A percentile compares a stretch with the other conserved stretches of the same genome.
Evolutionary conservation across 2,329 filamentous ascomycete genomes (phyloP).

Genomic region (Apiospora kogelbergensis): DNA sequence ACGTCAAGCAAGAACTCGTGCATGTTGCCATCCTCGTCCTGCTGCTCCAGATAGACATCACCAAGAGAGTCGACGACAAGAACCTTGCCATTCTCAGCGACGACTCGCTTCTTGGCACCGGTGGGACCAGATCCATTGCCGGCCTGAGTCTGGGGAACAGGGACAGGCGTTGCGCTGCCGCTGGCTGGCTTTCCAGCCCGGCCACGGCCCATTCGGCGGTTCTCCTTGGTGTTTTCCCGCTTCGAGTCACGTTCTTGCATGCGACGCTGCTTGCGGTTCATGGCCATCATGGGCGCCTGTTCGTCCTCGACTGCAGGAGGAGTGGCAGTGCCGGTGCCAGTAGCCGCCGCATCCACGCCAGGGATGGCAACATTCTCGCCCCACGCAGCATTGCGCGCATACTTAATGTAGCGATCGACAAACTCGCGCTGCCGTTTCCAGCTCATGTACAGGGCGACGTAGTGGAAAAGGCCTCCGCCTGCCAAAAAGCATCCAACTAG

Average conservation of each 20-base stretch:
- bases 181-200: constrained; percentile 38
- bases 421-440: constrained; percentile 92
- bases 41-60: constrained; percentile 92
- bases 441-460: constrained; percentile 78
- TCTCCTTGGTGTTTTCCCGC: constrained; percentile 64
- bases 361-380: constrained; percentile 77
- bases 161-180: constrained; percentile 52
- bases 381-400: constrained; percentile 87
- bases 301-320: constrained; percentile 47
- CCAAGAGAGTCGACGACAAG: constrained; percentile 89
- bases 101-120: constrained; percentile 81
- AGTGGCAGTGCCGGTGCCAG: constrained; percentile 43
- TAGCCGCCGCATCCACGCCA: constrained; percentile 53
- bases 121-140: constrained; percentile 54
- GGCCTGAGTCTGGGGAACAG: constrained; percentile 39
- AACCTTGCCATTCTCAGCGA: constrained; percentile 93
- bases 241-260: constrained; percentile 83
- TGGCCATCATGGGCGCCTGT: constrained; percentile 50
- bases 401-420: constrained; percentile 85
- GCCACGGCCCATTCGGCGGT: constrained; percentile 40
- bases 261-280: constrained; percentile 85
- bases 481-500: constrained; percentile 78
- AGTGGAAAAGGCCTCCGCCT: constrained; percentile 83
- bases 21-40: constrained; percentile 80
- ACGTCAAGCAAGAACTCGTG: constrained; percentile 88